A percentile compares a stretch with the other conserved stretches of the same genome.
Evolutionary conservation across 164 flowering plant species (phyloP).

Genomic region (Liriodendron chinense): DNA sequence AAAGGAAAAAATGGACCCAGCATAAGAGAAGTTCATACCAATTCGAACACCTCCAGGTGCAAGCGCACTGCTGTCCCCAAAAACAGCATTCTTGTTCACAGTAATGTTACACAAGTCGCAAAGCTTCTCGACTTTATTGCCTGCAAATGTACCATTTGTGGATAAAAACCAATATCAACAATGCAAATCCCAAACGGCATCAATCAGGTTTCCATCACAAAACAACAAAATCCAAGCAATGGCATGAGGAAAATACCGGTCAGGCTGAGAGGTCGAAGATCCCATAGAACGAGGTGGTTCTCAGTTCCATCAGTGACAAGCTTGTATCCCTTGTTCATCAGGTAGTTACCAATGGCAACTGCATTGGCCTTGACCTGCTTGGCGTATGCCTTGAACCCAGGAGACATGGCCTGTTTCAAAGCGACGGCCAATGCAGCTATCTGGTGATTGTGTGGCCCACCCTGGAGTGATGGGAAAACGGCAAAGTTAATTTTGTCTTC

Average conservation of each 20-base stretch:
- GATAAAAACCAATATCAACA: background rate
- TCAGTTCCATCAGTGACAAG: conserved; percentile 97
- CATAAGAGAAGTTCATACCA: conserved; percentile 41
- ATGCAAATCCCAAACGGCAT: background rate
- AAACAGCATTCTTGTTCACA: conserved; percentile 96
- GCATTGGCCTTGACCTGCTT: conserved; percentile 99
- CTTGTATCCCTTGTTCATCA: conserved; percentile 91
- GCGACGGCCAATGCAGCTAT: conserved; percentile 99
- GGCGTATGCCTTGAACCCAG: conserved; percentile 97
- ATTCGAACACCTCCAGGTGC: conserved; percentile 97
- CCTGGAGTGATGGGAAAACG: conserved; percentile 98
- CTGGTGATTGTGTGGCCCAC: conserved; percentile 99
- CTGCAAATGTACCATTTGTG: conserved; percentile 32
- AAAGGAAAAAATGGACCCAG: background rate
- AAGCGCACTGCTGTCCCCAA: conserved; percentile 99
- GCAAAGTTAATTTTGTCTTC: conserved; percentile 97
- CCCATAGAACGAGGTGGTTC: conserved; percentile 99
- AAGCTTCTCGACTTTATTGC: conserved; percentile 95
- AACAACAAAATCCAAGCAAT: background rate
- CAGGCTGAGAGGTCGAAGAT: conserved; percentile 98
- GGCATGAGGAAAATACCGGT: conserved; percentile 51
- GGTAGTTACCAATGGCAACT: conserved; percentile 86
- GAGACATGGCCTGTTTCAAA: conserved; percentile 73
- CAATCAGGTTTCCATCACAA: background rate
- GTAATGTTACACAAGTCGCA: conserved; percentile 92